phyloP scores from a whole-genome alignment of 2,329 filamentous ascomycete genomes.

The Penicillium sumatraense region DNA sequence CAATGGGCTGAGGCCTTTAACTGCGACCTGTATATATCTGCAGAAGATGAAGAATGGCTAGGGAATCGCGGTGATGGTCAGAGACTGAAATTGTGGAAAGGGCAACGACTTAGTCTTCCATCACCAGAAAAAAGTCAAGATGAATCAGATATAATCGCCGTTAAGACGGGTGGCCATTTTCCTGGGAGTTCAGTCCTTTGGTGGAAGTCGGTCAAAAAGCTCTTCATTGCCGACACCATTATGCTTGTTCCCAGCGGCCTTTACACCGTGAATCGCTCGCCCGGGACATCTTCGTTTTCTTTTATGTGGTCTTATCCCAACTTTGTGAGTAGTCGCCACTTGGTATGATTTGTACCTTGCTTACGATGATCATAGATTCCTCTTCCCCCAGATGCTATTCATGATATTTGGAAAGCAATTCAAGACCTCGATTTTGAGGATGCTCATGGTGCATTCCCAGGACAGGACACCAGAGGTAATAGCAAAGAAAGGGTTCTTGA shows the following conservation, averaged over 20 bases:
- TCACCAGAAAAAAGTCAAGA: not conserved
- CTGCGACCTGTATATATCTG: constrained; percentile 71
- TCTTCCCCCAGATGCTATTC: too few relatives aligned
- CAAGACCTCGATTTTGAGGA: too few relatives aligned
- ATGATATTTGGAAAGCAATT: too few relatives aligned
- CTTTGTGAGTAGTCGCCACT: too few relatives aligned
- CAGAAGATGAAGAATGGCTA: constrained; percentile 61
- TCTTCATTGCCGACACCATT: constrained; percentile 80
- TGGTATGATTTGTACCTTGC: too few relatives aligned
- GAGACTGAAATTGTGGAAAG: too few relatives aligned
- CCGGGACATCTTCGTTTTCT: constrained; percentile 58
- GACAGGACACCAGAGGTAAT: too few relatives aligned
- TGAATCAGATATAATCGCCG: constrained; percentile 56
- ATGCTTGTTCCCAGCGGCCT: constrained; percentile 65
- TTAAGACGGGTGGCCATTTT: constrained; percentile 81
- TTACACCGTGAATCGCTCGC: constrained; percentile 37
- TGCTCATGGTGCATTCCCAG: too few relatives aligned
- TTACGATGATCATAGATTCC: too few relatives aligned
- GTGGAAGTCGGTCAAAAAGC: constrained; percentile 58
- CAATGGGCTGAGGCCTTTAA: constrained; percentile 72
- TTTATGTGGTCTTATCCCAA: constrained; percentile 83
- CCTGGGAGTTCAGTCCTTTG: constrained; percentile 72
- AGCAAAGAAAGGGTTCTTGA: too few relatives aligned
- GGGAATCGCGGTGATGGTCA: not conserved
- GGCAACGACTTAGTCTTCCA: too few relatives aligned